phyloP scores from a whole-genome alignment of 257 asterid species.

The Przewalskia tangutica region DNA sequence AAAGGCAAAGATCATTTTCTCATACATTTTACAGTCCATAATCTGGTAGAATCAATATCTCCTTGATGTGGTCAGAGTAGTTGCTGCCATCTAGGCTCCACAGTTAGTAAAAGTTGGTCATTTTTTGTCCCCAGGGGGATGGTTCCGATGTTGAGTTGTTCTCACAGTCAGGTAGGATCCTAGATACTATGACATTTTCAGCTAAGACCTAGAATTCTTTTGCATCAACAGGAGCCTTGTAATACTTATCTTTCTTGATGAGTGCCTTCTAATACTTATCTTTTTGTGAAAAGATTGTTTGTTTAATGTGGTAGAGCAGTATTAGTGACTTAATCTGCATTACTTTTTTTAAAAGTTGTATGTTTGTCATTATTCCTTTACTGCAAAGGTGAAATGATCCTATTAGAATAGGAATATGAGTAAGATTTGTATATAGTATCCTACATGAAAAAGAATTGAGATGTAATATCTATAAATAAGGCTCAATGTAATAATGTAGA shows the following conservation, averaged over 20 bases:
- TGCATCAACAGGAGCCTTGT: not conserved
- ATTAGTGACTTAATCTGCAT: not conserved
- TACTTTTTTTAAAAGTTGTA: not conserved
- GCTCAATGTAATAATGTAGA: no score
- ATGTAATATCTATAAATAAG: no score
- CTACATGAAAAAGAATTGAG: no score
- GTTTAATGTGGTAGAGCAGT: not conserved
- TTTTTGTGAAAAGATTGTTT: not conserved
- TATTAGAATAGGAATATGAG: no score
- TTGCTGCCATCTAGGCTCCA: not conserved
- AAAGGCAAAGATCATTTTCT: not conserved
- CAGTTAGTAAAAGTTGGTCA: not conserved
- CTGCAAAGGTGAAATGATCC: not conserved
- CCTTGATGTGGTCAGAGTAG: not conserved
- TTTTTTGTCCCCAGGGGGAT: not conserved
- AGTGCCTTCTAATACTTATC: not conserved
- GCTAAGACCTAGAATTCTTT: not conserved
- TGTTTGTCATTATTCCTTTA: not conserved
- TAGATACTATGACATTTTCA: not conserved
- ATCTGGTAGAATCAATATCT: not conserved
- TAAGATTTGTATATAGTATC: no score
- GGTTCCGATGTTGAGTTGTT: not conserved
- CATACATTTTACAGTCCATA: not conserved
- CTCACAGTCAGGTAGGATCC: not conserved
- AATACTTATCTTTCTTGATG: not conserved